Base-by-base conservation (phyloP, 2,329 filamentous ascomycete genomes). In the Zymoseptoria pseudotritici region DNA sequence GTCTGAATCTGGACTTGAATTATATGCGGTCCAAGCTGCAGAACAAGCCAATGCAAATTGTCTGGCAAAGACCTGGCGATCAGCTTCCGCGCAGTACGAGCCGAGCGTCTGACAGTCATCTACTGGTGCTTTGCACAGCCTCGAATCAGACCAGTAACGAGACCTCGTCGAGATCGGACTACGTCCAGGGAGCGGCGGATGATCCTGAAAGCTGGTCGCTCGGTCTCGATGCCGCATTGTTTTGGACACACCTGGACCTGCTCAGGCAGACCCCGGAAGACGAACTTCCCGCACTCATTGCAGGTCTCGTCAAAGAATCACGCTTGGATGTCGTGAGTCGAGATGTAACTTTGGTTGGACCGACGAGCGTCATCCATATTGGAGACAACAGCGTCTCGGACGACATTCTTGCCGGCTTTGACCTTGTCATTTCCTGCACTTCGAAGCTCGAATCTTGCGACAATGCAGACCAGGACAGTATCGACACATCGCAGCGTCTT, bases 161-260 rank as follows among this genome's bases (percentile, higher is more conserved):
- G 79, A 83, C 66, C 84, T 63, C 62, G 8, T 61, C 84, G 26
- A 86, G 88, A 70, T 83, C 82, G 2, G 86, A 86, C 5, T 99
- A 99, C 71, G 88, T 99, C 61, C 94, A 97, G 75, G 94, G 94
- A 55, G 93, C 93, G 0, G 94, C 89, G 2, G 94, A 99, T 73
- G 94, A 99, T 72, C 90, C 89, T 11, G 94, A 99, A 78, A 90
- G 90, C 66, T 99, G 94, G 94, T 88, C 91, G 1, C 78, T 83
- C 24, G 91, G 90, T 0, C 81, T 97, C 17, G 94, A 89, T 0
- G 85, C 93, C 0, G 72, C 78, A 0, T 64, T 93, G 0, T 99
- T 96, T 75, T 99, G 94, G 94, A 74, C 74, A 2, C 79, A 96
- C 66, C 78, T 77, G 50, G 77, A 83, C 0, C 49, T 70, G 5